Percentiles rank a stretch among this genome's conserved stretches.
These are phyloP conservation scores for Carex scoparia DNA, from an alignment of 176 grass and related monocot genomes.

Conservation along the genomic window DNA sequence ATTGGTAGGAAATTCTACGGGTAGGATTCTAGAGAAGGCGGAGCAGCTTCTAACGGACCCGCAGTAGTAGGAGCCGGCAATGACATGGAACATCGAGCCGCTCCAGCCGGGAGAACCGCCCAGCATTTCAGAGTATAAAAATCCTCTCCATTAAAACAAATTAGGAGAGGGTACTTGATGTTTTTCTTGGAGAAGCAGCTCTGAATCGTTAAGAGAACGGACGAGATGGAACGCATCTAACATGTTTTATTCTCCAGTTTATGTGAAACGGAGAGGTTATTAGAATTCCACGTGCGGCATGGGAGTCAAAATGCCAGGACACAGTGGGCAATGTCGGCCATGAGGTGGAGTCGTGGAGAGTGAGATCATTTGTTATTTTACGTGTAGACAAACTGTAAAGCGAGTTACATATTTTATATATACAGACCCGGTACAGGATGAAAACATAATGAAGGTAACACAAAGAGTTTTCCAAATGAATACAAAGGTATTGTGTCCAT, in stretches of 20 bases:
- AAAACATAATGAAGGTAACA: not conserved
- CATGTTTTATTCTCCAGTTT: not conserved
- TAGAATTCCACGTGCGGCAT: conserved; percentile 15
- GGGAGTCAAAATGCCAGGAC: conserved; percentile 17
- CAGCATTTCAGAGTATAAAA: not conserved
- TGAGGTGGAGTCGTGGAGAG: not conserved
- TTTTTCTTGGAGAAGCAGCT: not conserved
- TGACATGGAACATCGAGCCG: conserved; percentile 8
- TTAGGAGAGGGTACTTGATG: not conserved
- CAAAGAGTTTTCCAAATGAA: not conserved
- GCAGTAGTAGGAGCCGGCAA: conserved; percentile 3
- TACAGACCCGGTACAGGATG: not conserved
- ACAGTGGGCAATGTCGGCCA: conserved; percentile 24
- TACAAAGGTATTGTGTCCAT: not conserved
- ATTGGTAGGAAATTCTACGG: not conserved
- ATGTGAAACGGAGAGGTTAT: not conserved
- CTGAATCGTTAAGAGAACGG: not conserved
- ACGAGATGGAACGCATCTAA: not conserved
- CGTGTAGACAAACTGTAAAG: not conserved
- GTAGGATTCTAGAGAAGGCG: not conserved
- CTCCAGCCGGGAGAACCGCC: conserved; percentile 16
- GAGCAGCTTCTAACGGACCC: conserved; percentile 7
- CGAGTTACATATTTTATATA: not conserved
- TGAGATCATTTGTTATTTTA: not conserved
- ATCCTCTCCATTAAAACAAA: not conserved